Evolutionary conservation across 306 rosid species (phyloP).

Genomic region (Cucurbita moschata): DNA sequence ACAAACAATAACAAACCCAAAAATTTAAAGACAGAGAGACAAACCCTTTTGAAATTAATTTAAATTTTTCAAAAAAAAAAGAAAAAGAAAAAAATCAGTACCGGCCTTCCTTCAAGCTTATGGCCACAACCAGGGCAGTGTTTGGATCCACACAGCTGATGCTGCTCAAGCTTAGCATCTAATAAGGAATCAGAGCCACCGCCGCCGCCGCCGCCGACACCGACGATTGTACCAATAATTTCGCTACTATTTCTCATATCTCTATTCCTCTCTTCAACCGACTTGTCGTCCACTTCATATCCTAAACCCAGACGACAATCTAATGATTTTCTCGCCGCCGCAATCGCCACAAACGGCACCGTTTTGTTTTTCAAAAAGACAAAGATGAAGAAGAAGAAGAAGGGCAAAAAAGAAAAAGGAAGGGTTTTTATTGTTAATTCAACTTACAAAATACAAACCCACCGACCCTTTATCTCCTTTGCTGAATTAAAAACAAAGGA

Average conservation of each 20-base stretch:
- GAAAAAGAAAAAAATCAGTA: constrained; percentile 10
- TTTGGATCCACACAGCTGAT: constrained; percentile 92
- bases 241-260: constrained; percentile 31
- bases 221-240: constrained; percentile 27
- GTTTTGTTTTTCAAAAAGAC: neutral
- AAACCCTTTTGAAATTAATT: constrained; percentile 12
- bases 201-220: constrained; percentile 24
- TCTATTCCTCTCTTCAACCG: neutral
- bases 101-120: constrained; percentile 76
- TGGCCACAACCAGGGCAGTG: constrained; percentile 97
- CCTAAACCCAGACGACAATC: neutral
- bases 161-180: constrained; percentile 94
- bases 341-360: neutral
- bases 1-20: neutral
- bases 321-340: neutral
- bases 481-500: too few relatives aligned
- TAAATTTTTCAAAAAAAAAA: neutral
- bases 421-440: neutral
- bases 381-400: neutral
- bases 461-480: constrained; percentile 23
- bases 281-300: constrained; percentile 17
- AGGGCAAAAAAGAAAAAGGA: neutral
- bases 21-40: neutral
- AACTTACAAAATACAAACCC: constrained; percentile 7
- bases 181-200: constrained; percentile 53